Evolutionary conservation across 1,284 basidiomycete species (phyloP).

Genomic region (Sparassis latifolia): DNA sequence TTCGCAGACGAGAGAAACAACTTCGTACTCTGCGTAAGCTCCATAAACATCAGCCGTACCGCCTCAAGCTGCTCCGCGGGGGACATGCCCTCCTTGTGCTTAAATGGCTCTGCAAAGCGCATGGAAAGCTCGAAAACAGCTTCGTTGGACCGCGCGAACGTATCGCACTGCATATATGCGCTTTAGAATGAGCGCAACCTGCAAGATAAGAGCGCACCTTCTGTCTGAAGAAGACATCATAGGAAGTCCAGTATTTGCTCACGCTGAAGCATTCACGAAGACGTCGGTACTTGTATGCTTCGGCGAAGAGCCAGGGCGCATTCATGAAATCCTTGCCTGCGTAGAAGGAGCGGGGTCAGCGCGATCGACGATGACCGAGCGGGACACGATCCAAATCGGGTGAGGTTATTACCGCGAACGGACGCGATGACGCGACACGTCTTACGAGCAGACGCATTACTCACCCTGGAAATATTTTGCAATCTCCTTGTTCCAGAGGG

Average conservation of each 20-base stretch:
- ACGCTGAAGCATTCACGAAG: conserved; percentile 94
- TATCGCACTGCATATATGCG: conserved; percentile 66
- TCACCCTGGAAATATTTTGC: conserved; percentile 88
- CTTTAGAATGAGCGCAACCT: conserved; percentile 2
- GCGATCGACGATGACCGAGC: background rate
- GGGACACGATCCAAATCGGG: no score
- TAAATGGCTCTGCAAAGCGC: conserved; percentile 86
- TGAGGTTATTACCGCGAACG: background rate
- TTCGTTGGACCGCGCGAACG: conserved; percentile 87
- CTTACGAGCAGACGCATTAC: conserved; percentile 4
- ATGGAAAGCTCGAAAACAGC: conserved; percentile 95
- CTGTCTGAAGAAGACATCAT: conserved; percentile 89
- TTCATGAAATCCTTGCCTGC: conserved; percentile 94
- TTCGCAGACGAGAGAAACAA: conserved; percentile 13
- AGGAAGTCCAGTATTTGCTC: conserved; percentile 87
- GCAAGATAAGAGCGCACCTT: conserved; percentile 42
- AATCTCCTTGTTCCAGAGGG: conserved; percentile 96
- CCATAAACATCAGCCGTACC: conserved; percentile 89
- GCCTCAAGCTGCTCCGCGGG: conserved; percentile 61
- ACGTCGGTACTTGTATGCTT: conserved; percentile 96
- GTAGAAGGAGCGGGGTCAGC: background rate
- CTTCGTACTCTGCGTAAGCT: conserved; percentile 76
- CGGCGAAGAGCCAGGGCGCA: conserved; percentile 92
- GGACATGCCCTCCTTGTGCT: conserved; percentile 50
- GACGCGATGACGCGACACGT: background rate